Evolutionary conservation across 768 basidiomycete genomes (phyloP), one percentile per base, ranked within the genome.

Genomic region (Vishniacozyma victoriae): DNA sequence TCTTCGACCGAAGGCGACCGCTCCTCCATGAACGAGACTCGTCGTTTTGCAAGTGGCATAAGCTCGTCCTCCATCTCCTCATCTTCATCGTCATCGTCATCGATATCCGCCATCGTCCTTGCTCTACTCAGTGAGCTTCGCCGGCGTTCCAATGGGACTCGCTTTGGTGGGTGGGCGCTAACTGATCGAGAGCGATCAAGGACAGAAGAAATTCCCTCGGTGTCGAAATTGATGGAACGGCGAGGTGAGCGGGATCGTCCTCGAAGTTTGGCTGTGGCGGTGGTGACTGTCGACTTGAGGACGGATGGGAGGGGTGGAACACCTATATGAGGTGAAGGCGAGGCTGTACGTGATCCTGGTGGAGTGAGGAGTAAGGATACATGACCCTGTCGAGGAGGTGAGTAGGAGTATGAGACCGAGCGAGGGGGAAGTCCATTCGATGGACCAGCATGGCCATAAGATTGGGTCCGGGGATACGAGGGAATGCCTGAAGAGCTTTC

Each of bases 291-390:
- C 5, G 44, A 26, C 23, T 24, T 39, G 42, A 44, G 22, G 19
- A 25, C 7, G 42, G 23, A 38, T 37, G 35, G 16, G 13, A 7
- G 23, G 5, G 18, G 20, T 4, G 23, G 41, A 29, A 9, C 9
- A n/a, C n/a, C n/a, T n/a, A n/a, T n/a, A n/a, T n/a, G n/a, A n/a
- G n/a, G n/a, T 16, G 41, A 15, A 16, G 62, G 62, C 5, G 59
- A 60, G 5, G 52, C 19, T 15, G 41, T 42, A 19, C 64, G 37
- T 5, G 64, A 63, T 14, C 48, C 52, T 6, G 61, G 64, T 14
- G 64, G 64, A 25, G 64, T 67, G 38, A 67, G 56, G 14, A 67
- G 44, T 13, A 56, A 38, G 24, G 48, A 33, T n/a, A 60, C 33
- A 25, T 50, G 48, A 9, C 58, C 46, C 18, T 59, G 62, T 33